Conservation (phyloP, 805 yeast genomes). For the Ogataea nakhonphanomensis region DNA sequence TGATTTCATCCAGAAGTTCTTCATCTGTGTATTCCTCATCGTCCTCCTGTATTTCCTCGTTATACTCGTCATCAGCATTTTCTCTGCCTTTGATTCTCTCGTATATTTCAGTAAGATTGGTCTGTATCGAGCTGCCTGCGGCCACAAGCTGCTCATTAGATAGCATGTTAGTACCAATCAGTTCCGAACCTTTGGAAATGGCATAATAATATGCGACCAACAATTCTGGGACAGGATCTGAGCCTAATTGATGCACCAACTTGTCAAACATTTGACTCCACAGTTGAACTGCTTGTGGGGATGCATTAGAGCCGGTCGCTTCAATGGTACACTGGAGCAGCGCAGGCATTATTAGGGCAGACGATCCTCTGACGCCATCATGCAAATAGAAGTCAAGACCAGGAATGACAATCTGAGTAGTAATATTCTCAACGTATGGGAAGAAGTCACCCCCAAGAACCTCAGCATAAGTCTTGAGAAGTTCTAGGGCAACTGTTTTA, state of each 20-base stretch:
- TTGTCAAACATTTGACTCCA: slow-evolving; percentile 72
- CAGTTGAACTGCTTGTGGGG: slow-evolving; percentile 58
- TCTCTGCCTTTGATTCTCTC: slow-evolving; percentile 72
- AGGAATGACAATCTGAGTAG: slow-evolving; percentile 78
- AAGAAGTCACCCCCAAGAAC: slow-evolving; percentile 78
- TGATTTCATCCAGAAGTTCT: slow-evolving; percentile 82
- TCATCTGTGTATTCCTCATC: slow-evolving; percentile 89
- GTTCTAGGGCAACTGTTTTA: slow-evolving; percentile 87
- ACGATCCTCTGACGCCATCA: slow-evolving; percentile 91
- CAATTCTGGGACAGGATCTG: slow-evolving; percentile 82
- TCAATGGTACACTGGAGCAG: slow-evolving; percentile 61
- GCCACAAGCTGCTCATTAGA: slow-evolving; percentile 50
- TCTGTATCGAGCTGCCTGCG: slow-evolving; percentile 56
- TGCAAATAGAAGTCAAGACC: slow-evolving; percentile 88
- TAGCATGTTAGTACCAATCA: slow-evolving; percentile 64
- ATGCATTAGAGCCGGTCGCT: slow-evolving; percentile 47
- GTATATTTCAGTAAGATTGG: slow-evolving; percentile 62
- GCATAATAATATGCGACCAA: slow-evolving; percentile 75
- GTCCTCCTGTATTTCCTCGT: slow-evolving; percentile 79
- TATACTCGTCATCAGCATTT: slow-evolving; percentile 76
- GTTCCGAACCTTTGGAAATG: slow-evolving; percentile 59
- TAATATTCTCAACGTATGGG: slow-evolving; percentile 76
- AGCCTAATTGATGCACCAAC: slow-evolving; percentile 60
- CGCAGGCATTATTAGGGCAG: slow-evolving; percentile 80
- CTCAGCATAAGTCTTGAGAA: slow-evolving; percentile 78